phyloP scores from a whole-genome alignment of 129 eudicot species.

The Flaveria trinervia region DNA sequence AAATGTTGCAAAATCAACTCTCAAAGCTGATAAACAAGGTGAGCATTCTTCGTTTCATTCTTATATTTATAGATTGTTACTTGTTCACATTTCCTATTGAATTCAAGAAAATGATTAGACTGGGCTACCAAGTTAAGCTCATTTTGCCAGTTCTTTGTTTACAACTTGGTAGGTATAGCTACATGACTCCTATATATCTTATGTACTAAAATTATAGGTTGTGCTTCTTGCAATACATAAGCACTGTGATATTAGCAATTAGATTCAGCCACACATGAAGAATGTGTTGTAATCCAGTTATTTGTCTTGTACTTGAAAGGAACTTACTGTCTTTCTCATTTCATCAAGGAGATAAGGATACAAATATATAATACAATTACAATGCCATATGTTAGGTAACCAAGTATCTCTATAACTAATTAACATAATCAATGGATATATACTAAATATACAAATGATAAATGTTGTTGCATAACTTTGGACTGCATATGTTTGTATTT shows the following conservation, averaged over 20 bases:
- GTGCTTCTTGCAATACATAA: neutral
- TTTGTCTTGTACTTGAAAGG: neutral
- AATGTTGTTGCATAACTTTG: neutral
- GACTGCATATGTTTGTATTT: neutral
- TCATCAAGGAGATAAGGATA: too few relatives aligned
- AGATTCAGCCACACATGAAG: neutral
- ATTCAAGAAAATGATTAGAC: constrained; percentile 2
- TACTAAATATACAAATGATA: too few relatives aligned
- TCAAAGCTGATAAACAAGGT: constrained; percentile 32
- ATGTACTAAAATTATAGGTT: neutral
- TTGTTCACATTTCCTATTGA: constrained; percentile 14
- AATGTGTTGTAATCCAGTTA: neutral
- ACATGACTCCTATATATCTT: neutral
- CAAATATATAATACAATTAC: too few relatives aligned
- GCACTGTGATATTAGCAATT: constrained; percentile 13
- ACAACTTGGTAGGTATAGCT: neutral
- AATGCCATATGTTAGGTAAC: too few relatives aligned
- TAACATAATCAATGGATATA: too few relatives aligned
- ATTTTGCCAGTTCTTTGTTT: neutral
- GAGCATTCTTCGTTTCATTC: neutral
- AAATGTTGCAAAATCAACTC: constrained; percentile 27
- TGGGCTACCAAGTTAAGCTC: neutral
- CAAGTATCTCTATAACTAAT: too few relatives aligned
- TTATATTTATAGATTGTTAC: constrained; percentile 1
- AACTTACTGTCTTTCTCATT: too few relatives aligned